Conservation (phyloP, 768 basidiomycete genomes). For the Leccinum imitatum region DNA sequence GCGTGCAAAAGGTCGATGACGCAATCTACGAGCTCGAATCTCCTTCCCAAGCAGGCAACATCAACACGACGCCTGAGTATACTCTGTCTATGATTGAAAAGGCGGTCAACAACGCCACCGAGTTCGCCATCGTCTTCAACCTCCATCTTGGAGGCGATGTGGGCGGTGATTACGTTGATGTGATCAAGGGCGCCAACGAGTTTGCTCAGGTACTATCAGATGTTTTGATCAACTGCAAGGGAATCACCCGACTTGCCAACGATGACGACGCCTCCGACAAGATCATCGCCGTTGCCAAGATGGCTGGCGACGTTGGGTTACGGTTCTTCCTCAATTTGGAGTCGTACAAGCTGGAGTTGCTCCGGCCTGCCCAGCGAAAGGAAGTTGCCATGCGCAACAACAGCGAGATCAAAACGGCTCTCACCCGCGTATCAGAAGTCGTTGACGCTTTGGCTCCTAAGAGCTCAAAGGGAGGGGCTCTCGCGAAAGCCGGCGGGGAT, state of each 20-base stretch:
- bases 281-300: slow-evolving; percentile 80
- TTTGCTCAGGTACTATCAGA: slow-evolving; percentile 92
- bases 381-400: slow-evolving; percentile 90
- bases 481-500: slow-evolving; percentile 83
- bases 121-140: slow-evolving; percentile 94
- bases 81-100: slow-evolving; percentile 99
- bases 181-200: slow-evolving; percentile 97
- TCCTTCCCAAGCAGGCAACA: slow-evolving; percentile 89
- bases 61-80: slow-evolving; percentile 98
- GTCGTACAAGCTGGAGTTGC: slow-evolving; percentile 88
- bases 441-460: slow-evolving; percentile 88
- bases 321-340: slow-evolving; percentile 95
- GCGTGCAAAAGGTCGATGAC: slow-evolving; percentile 96
- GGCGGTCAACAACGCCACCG: slow-evolving; percentile 89
- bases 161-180: slow-evolving; percentile 95
- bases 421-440: slow-evolving; percentile 82
- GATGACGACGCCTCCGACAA: slow-evolving; percentile 93
- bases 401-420: slow-evolving; percentile 76
- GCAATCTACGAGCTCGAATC: slow-evolving; percentile 98
- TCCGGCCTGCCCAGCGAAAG: slow-evolving; percentile 67
- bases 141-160: slow-evolving; percentile 82
- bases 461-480: slow-evolving; percentile 63
- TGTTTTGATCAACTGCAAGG: slow-evolving; percentile 91
- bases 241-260: slow-evolving; percentile 87
- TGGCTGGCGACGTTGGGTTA: slow-evolving; percentile 83